Base-by-base conservation (phyloP, 2,329 filamentous ascomycete genomes). In the Penicillium sp. region DNA sequence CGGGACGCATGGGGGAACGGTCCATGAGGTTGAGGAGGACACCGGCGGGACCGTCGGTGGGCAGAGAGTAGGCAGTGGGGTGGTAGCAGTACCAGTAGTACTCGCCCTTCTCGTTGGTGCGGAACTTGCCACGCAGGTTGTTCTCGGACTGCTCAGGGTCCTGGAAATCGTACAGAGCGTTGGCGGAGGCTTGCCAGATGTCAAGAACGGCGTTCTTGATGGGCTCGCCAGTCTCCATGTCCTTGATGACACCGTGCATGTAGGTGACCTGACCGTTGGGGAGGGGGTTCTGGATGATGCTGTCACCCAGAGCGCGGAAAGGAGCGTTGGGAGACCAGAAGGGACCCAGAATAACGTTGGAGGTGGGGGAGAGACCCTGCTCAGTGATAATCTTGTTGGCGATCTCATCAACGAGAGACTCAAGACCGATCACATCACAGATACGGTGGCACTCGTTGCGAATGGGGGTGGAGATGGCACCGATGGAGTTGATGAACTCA, bases 401-500 rank as follows among this genome's bases (percentile, higher is more conserved):
- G 68, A 93, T 92, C 71, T 93, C 89, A 71, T 93, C 90, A 48
- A 92, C 89, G n/a, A 90, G 83, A 8, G 80, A 80, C 69, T 92
- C 90, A 22, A 92, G 80, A 21, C 89, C 90, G 41, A 91, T 80
- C 43, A 92, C 83, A 70, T 92, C 89, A 55, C 82, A 90, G 24
- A 92, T 80, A 54, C 89, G 83, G 75, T 89, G 87, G 49, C 86
- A 83, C 77, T 93, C 90, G 74, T 93, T 91, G 57, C 90, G 81
- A 65, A 84, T 88, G 70, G 83, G 82, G 53, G 82, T 82, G 62
- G 83, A 88, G 64, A 86, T 84, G 74, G 90, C 85, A 59, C 90
- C 89, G 60, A 90, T 84, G 46, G 84, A 82, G 79, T 92, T 92
- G 77, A 92, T 77, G 71, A 89, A 91, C 68, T 88, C 82, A 53